phyloP scores from a whole-genome alignment of 768 basidiomycete genomes.

The Cubamyces lactineus region DNA sequence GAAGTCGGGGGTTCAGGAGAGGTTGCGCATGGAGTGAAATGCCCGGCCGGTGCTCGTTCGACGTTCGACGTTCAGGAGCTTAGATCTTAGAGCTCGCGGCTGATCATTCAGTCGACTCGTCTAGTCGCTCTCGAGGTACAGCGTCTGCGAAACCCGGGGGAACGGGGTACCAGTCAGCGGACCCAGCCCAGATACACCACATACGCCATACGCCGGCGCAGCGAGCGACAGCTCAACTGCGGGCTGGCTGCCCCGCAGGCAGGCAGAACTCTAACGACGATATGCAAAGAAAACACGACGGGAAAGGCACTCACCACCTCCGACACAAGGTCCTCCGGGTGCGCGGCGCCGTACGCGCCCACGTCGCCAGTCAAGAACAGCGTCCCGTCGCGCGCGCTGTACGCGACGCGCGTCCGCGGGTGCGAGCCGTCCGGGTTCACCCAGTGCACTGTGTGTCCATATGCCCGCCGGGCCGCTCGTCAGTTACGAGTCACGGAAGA shows the following conservation, averaged over 20 bases:
- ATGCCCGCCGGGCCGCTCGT: neutral
- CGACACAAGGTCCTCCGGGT: neutral
- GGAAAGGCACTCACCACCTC: conserved; percentile 20
- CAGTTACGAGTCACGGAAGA: neutral
- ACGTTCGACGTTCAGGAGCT: no score
- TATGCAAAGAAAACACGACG: no score
- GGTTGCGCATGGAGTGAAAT: neutral
- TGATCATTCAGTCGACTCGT: neutral
- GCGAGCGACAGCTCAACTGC: neutral
- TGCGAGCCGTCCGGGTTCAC: conserved; percentile 48
- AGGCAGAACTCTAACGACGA: no score
- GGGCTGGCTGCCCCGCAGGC: neutral
- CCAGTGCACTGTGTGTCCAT: conserved; percentile 43
- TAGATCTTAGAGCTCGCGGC: neutral
- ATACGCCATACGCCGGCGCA: neutral
- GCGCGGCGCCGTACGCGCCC: conserved; percentile 40
- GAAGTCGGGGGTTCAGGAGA: neutral
- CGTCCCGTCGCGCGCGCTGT: conserved; percentile 42
- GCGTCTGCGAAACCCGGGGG: conserved; percentile 6
- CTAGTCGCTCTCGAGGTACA: conserved; percentile 11
- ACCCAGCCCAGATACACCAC: neutral
- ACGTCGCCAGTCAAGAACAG: conserved; percentile 51
- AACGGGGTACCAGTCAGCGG: neutral
- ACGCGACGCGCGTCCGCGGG: conserved; percentile 44
- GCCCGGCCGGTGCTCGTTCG: neutral